Evolutionary conservation across 2,329 filamentous ascomycete species (phyloP), one percentile per base, ranked within the genome.

Genomic region (Ampelomyces quisqualis): DNA sequence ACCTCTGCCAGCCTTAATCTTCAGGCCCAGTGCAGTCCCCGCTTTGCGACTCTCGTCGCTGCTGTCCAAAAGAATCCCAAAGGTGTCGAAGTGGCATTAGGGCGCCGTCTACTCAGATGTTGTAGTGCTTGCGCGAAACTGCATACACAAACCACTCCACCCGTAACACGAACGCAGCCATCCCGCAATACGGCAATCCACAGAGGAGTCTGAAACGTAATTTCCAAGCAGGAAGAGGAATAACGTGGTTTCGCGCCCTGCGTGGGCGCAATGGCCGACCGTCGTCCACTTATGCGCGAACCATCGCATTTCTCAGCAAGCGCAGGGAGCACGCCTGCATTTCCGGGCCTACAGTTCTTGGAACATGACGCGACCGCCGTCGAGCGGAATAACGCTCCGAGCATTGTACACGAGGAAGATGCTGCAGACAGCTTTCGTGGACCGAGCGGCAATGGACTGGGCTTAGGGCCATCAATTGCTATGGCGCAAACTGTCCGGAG

Each of bases 291-390:
- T 32, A 56, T 64, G 19, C 46, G 49, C 30, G 55, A 65, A 38
- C 39, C 56, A 22, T 49, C 57, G 2, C 58, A 62, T 34, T 42
- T 57, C 31, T 59, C 60, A 38, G 52, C 60, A 40, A 55, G 51
- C 28, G 51, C 58, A 32, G 53, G 53, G 24, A 54, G 43, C 20
- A 56, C 55, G n/a, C 57, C 55, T 43, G 59, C 55, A 40, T 41
- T 65, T 41, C 58, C 58, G 2, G 47, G 57, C 32, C 47, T 59
- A 15, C 58, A 56, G 43, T 65, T 64, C 47, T 41, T 49, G 10
- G 51, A 53, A 14, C 68, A 62, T 44, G 64, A 70, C 33, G 56
- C 61, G 11, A 58, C 60, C 8, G 58, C 60, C 28, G 55, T 57
- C 38, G 67, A 68, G 14, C 54, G 60, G 14, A 53, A 43, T 17